These are phyloP conservation scores for Dothistroma septosporum DNA, from an alignment of 2,329 filamentous ascomycete genomes.

Conservation along the genomic window DNA sequence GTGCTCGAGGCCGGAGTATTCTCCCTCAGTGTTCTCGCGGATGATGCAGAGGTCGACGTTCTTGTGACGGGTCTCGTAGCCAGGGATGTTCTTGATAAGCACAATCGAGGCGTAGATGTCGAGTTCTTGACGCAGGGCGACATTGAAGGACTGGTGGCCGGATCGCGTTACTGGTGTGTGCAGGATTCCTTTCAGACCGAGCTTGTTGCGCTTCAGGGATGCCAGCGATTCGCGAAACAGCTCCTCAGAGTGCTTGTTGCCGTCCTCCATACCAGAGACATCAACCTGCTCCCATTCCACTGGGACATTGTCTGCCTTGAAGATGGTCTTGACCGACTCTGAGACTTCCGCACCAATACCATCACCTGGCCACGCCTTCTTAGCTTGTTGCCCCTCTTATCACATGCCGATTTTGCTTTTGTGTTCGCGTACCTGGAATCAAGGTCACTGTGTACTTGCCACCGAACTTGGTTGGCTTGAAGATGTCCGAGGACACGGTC, in stretches of 20 bases:
- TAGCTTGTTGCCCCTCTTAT: constrained; percentile 21
- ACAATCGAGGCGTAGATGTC: constrained; percentile 99
- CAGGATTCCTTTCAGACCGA: constrained; percentile 96
- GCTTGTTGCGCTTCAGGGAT: constrained; percentile 96
- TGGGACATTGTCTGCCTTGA: constrained; percentile 98
- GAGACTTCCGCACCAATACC: constrained; percentile 97
- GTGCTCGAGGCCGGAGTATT: constrained; percentile 98
- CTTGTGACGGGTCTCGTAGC: constrained; percentile 95
- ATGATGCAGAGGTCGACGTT: constrained; percentile 98
- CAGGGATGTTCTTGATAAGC: constrained; percentile 99
- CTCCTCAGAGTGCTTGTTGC: constrained; percentile 83
- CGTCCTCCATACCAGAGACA: constrained; percentile 82
- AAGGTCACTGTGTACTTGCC: constrained; percentile 99
- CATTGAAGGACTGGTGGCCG: constrained; percentile 99
- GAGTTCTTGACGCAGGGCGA: constrained; percentile 96
- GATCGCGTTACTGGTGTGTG: constrained; percentile 96
- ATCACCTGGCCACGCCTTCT: constrained; percentile 55
- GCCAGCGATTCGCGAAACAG: constrained; percentile 94
- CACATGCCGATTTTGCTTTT: constrained; percentile 23
- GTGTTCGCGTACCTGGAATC: constrained; percentile 69
- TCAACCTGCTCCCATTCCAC: constrained; percentile 99
- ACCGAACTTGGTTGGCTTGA: constrained; percentile 98
- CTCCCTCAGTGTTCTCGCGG: constrained; percentile 99
- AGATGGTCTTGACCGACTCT: constrained; percentile 97
- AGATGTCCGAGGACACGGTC: constrained; percentile 88